Evolutionary conservation across 1,139 yeast species (phyloP), one percentile per base, ranked within the genome.

Genomic region (Yamadazyma diospyri): DNA sequence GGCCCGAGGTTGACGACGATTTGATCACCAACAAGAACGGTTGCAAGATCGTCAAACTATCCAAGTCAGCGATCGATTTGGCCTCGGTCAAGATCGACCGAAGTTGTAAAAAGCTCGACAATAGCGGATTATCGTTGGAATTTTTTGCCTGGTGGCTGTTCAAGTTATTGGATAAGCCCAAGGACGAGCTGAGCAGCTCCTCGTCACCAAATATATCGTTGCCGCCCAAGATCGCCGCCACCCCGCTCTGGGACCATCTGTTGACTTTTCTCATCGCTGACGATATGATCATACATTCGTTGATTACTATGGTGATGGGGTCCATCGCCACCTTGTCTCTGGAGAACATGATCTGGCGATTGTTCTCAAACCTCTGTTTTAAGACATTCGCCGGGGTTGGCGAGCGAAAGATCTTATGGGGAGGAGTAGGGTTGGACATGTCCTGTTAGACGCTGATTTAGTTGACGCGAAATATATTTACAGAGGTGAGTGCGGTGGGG

Each of bases 181-280:
- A 48, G 36, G 50, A 53, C 23, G 43, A 43, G 7, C 57, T 48
- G 14, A 61, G 46, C 23, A 57, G 47, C 27, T 69, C 64, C 30
- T 67, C 75, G 34, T 57, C 63, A 20, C 59, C 66, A 46, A 64
- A 66, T 15, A 59, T 57, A 42, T 61, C 77, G 38, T 63, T 68
- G 15, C 78, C 81, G 3, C 94, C 85, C 27, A 89, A 64, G 27
- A 89, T 78, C 6, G 95, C 88, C 5, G 96, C 94, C 30, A 88
- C 94, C 3, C 96, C 95, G 24, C 89, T 77, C 45, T 81, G 87
- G 9, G 83, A 71, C 78, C 86, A 82, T 43, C 94, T 76, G 33
- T 84, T 72, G 52, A 80, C 76, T 55, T 89, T 89, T 33, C 98
- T 72, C 96, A 92, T 88, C 19, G 94, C 92, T 11, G 95, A 81